phyloP scores from a whole-genome alignment of 2,329 filamentous ascomycete genomes.

The Stagonosporopsis vannaccii region DNA sequence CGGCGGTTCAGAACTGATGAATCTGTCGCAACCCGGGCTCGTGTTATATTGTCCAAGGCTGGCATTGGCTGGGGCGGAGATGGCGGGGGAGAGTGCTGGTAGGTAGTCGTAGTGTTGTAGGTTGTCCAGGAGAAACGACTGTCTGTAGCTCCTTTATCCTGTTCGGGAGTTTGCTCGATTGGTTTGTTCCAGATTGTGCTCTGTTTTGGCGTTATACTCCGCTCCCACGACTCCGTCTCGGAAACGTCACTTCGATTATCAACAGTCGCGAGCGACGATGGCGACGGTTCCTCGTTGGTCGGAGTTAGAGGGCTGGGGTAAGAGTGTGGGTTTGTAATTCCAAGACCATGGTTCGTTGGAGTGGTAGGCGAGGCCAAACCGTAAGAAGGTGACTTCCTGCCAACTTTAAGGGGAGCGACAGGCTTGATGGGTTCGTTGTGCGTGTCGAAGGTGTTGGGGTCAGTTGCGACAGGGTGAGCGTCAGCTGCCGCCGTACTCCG shows the following conservation, averaged over 20 bases:
- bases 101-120: conserved; percentile 48
- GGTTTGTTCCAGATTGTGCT: conserved; percentile 31
- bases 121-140: conserved; percentile 45
- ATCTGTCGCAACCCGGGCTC: conserved; percentile 31
- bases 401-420: conserved; percentile 52
- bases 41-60: conserved; percentile 17
- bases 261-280: conserved; percentile 17
- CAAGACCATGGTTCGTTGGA: conserved; percentile 34
- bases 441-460: conserved; percentile 28
- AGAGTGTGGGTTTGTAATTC: conserved; percentile 31
- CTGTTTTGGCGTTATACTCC: conserved; percentile 36
- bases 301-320: conserved; percentile 43
- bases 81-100: conserved; percentile 53
- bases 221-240: conserved; percentile 26
- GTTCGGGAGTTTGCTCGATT: conserved; percentile 32
- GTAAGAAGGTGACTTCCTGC: conserved; percentile 45
- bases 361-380: conserved; percentile 43
- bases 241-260: conserved; percentile 20
- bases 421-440: conserved; percentile 53
- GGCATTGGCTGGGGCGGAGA: conserved; percentile 52
- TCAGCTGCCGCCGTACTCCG: conserved; percentile 35
- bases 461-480: conserved; percentile 40
- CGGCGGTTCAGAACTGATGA: conserved; percentile 43
- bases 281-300: conserved; percentile 29
- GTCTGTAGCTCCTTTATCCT: conserved; percentile 26